Base-by-base conservation (phyloP, 2,329 filamentous ascomycete species). In the Emmonsiellopsis sp. region DNA sequence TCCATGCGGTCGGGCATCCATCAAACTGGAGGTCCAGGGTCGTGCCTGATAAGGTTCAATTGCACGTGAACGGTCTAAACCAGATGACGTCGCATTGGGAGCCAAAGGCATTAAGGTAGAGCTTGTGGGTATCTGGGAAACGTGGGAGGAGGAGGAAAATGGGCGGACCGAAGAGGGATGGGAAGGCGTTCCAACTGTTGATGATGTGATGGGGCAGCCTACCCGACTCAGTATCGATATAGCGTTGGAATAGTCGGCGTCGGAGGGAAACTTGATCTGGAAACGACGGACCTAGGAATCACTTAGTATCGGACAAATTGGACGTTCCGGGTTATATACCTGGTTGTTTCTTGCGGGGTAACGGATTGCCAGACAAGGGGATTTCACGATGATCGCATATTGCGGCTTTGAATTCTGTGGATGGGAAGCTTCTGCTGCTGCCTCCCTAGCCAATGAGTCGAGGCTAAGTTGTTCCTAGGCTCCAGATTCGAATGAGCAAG, bases 291-390 rank as follows among this genome's bases (percentile, higher is more conserved):
- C 61, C 73, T 76, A 54, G 10, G 10, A n/a, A 20, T 3, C n/a
- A 58, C 48, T 61, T 48, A 58, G 54, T 16, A 51, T 32, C 54
- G 15, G 43, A 42, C 11, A n/a, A 13, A 9, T 31, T 5, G n/a
- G 15, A 31, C 5, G 34, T 9, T 40, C 6, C 40, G 54, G n/a
- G 13, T 15, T 31, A 56, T 50, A 57, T 62, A 68, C 68, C 62
- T 64, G 61, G 59, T 62, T 57, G 53, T 61, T 58, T 53, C 53
- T 54, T 58, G 61, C 58, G 40, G 67, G 69, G 58, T 73, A 76
- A 56, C 73, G 74, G 42, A 76, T 65, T 30, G 73, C 73, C 38
- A 76, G 63, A 55, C 70, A 73, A n/a, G 73, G 73, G 7, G 63
- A 61, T 58, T 73, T 73, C 34, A 75, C 70, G 34, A 76, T 65